These are phyloP conservation scores for Tylopilus sp. DNA, from an alignment of 1,284 basidiomycete species.

Conservation along the genomic window DNA sequence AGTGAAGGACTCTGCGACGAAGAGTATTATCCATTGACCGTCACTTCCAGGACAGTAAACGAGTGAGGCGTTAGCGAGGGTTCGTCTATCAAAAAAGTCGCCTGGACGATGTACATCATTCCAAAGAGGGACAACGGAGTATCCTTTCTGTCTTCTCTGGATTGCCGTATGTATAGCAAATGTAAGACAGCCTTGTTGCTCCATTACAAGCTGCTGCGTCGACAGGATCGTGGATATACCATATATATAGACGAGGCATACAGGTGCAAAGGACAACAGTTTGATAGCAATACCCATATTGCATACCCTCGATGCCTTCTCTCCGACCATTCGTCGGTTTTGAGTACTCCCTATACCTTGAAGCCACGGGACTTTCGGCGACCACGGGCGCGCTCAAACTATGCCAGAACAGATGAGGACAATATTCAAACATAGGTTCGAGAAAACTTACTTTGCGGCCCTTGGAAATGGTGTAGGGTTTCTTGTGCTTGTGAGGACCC, in stretches of 20 bases:
- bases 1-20: constrained; percentile 1
- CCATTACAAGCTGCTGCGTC: background rate
- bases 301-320: constrained; percentile 25
- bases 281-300: constrained; percentile 27
- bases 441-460: constrained; percentile 75
- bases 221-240: constrained; percentile 17
- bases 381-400: constrained; percentile 89
- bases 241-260: constrained; percentile 29
- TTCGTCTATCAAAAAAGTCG: background rate
- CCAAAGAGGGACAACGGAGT: background rate
- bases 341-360: constrained; percentile 64
- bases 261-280: constrained; percentile 16
- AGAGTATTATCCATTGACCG: background rate
- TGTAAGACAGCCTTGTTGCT: background rate
- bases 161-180: background rate
- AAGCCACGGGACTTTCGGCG: constrained; percentile 90
- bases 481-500: constrained; percentile 91
- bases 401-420: constrained; percentile 11
- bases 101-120: background rate
- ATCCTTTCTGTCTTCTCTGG: background rate
- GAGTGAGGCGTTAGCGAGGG: constrained; percentile 15
- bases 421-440: background rate
- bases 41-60: constrained; percentile 20
- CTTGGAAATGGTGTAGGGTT: constrained; percentile 91
- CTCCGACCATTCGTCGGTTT: constrained; percentile 24